Conservation (phyloP, 352 stramenopile genomes). For the Globisporangium acanthophoron region DNA sequence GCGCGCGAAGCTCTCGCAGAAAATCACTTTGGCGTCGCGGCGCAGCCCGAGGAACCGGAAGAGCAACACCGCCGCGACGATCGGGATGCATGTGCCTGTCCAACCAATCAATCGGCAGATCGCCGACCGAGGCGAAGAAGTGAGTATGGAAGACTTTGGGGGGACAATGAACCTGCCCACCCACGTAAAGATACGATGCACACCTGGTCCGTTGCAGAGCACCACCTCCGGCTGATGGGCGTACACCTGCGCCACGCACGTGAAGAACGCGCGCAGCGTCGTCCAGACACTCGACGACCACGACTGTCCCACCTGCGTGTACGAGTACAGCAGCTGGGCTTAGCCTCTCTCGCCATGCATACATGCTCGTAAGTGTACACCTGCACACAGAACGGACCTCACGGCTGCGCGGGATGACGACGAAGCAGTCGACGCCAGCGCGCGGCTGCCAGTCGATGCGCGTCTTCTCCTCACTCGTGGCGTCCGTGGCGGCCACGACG, state of each 20-base stretch:
- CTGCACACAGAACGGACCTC: conserved; percentile 43
- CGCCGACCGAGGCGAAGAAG: too few relatives aligned
- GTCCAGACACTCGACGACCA: conserved; percentile 88
- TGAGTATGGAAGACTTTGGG: too few relatives aligned
- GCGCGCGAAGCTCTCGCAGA: conserved; percentile 93
- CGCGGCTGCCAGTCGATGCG: conserved; percentile 55
- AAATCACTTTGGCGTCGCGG: conserved; percentile 79
- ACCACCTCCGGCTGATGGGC: conserved; percentile 79
- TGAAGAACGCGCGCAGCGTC: conserved; percentile 74
- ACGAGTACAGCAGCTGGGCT: not conserved
- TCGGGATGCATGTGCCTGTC: conserved; percentile 90
- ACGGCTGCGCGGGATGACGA: conserved; percentile 86
- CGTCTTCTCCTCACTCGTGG: conserved; percentile 82
- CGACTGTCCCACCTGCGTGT: conserved; percentile 87
- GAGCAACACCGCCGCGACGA: conserved; percentile 84
- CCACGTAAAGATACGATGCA: not conserved
- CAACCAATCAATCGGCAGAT: conserved; percentile 4
- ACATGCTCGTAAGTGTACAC: not conserved
- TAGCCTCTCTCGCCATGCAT: not conserved
- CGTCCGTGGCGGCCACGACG: conserved; percentile 89
- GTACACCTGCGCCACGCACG: conserved; percentile 74
- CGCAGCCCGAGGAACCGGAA: conserved; percentile 74
- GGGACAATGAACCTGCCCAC: not conserved
- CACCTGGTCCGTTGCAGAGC: conserved; percentile 91
- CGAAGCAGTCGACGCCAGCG: conserved; percentile 37